Percentiles rank a stretch among this genome's conserved stretches.
Evolutionary conservation across 805 yeast species (phyloP).

Genomic region (Komagataella mondaviorum): DNA sequence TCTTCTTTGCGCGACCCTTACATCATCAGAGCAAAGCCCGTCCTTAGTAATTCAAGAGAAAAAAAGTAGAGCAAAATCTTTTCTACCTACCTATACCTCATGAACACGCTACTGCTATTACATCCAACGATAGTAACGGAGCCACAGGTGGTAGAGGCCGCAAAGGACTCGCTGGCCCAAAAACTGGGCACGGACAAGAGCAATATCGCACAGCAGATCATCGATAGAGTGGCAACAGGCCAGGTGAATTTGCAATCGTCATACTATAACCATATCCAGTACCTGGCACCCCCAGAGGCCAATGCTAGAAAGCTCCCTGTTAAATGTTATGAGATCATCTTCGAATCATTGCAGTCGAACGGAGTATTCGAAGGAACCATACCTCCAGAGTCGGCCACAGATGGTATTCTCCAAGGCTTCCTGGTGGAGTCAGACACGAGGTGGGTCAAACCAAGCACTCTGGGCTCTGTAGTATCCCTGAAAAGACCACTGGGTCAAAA

Average conservation of each 20-base stretch:
- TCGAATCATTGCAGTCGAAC: constrained; percentile 22
- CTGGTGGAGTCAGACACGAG: constrained; percentile 25
- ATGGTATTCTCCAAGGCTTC: constrained; percentile 58
- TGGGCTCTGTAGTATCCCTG: constrained; percentile 18
- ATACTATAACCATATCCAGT: constrained; percentile 30
- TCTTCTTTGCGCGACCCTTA: neutral
- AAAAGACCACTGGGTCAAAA: constrained; percentile 12
- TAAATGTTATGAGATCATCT: constrained; percentile 26
- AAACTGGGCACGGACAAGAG: constrained; percentile 15
- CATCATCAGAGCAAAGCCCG: neutral
- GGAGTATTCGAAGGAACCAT: constrained; percentile 43
- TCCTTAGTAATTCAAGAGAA: neutral
- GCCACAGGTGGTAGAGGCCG: constrained; percentile 27
- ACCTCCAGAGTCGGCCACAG: constrained; percentile 36
- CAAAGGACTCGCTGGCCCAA: constrained; percentile 19
- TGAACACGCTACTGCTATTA: constrained; percentile 28
- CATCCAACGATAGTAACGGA: constrained; percentile 59
- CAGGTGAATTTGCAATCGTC: constrained; percentile 23
- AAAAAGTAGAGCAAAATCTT: neutral
- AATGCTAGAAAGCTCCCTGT: constrained; percentile 29
- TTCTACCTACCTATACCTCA: neutral
- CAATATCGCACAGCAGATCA: constrained; percentile 33
- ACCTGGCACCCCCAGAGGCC: constrained; percentile 42
- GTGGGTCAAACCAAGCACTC: constrained; percentile 42
- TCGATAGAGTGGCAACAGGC: constrained; percentile 42